phyloP scores from a whole-genome alignment of 176 grass and related monocot species.

The Tillandsia fasciculata region DNA sequence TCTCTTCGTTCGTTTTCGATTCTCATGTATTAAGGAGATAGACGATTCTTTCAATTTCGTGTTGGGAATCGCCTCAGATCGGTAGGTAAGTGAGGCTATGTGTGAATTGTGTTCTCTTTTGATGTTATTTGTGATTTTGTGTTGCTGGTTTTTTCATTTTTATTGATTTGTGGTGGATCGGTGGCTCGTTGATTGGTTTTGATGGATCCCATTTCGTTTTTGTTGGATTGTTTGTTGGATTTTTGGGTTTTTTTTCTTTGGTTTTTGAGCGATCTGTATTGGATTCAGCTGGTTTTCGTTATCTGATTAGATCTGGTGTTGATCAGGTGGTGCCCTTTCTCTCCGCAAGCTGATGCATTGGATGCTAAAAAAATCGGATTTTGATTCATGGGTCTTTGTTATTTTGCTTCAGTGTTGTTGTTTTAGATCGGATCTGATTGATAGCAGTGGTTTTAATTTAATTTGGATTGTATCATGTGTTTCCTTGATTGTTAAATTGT shows the following conservation, averaged over 20 bases:
- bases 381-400: slow-evolving; percentile 12
- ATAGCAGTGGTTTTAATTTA: slow-evolving; percentile 33
- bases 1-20: slow-evolving; percentile 14
- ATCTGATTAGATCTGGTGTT: slow-evolving; percentile 39
- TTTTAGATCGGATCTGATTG: slow-evolving; percentile 44
- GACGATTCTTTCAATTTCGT: slow-evolving; percentile 10
- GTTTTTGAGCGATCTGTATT: background rate
- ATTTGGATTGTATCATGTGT: slow-evolving; percentile 21
- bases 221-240: slow-evolving; percentile 16
- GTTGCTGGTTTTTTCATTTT: no score
- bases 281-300: background rate
- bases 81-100: slow-evolving; percentile 6
- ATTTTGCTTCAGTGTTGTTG: slow-evolving; percentile 21
- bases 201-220: background rate
- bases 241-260: background rate
- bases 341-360: slow-evolving; percentile 16
- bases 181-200: background rate
- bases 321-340: slow-evolving; percentile 20
- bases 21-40: slow-evolving; percentile 32
- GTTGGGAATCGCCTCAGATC: background rate
- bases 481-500: slow-evolving; percentile 9
- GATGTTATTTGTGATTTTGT: slow-evolving; percentile 30
- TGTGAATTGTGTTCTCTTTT: background rate
- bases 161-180: background rate
- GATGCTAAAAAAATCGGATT: slow-evolving; percentile 14